These are phyloP conservation scores for Ustilago trichophora DNA, from an alignment of 1,284 basidiomycete genomes.

Conservation along the genomic window DNA sequence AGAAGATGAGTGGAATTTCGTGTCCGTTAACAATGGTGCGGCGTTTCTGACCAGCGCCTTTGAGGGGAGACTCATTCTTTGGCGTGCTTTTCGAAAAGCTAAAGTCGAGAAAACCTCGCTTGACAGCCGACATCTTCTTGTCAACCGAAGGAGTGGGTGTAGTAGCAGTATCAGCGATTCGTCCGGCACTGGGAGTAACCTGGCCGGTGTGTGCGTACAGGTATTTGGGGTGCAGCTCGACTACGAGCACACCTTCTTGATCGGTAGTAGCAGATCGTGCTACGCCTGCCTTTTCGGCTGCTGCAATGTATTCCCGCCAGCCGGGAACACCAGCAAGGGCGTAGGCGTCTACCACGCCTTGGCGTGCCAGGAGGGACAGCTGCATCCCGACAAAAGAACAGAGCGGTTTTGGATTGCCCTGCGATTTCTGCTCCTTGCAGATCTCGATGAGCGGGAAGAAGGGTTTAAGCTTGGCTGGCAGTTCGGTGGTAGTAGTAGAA, in stretches of 20 bases:
- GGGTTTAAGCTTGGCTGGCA: constrained; percentile 12
- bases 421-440: constrained; percentile 45
- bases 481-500: not conserved
- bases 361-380: constrained; percentile 23
- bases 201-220: constrained; percentile 15
- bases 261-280: constrained; percentile 36
- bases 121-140: constrained; percentile 18
- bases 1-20: constrained; percentile 24
- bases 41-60: constrained; percentile 3
- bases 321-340: constrained; percentile 35
- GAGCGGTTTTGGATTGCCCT: constrained; percentile 26
- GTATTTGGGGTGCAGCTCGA: constrained; percentile 43
- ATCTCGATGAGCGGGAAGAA: constrained; percentile 51
- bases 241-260: constrained; percentile 25
- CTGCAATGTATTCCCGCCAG: constrained; percentile 52
- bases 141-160: constrained; percentile 22
- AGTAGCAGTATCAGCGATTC: constrained; percentile 31
- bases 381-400: constrained; percentile 30
- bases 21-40: constrained; percentile 36
- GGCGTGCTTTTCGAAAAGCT: constrained; percentile 13
- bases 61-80: constrained; percentile 18
- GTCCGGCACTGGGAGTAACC: constrained; percentile 9
- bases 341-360: constrained; percentile 45
- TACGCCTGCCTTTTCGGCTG: constrained; percentile 43
- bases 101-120: constrained; percentile 9